Evolutionary conservation across 495 filamentous ascomycete species (phyloP).

Genomic region (Rhypophila decipiens): DNA sequence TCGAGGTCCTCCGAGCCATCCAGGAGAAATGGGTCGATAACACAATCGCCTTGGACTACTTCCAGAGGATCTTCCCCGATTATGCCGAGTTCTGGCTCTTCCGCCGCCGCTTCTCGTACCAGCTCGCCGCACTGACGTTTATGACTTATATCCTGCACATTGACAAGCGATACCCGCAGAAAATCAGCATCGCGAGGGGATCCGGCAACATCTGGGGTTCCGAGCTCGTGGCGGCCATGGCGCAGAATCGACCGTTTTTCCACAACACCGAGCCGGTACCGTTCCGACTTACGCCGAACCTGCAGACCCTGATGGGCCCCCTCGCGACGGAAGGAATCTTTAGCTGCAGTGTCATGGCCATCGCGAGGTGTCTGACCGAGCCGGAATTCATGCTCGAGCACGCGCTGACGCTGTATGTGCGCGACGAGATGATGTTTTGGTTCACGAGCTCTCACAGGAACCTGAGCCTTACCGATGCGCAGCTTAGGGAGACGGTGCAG

Average conservation of each 20-base stretch:
- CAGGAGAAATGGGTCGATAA: constrained; percentile 85
- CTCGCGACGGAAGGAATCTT: constrained; percentile 94
- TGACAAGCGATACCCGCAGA: constrained; percentile 87
- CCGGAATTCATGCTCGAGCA: constrained; percentile 85
- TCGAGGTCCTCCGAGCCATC: constrained; percentile 86
- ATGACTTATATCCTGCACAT: constrained; percentile 99
- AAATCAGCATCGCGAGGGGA: constrained; percentile 81
- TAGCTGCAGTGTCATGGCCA: constrained; percentile 84
- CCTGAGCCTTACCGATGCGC: constrained; percentile 52
- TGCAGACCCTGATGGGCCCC: constrained; percentile 92
- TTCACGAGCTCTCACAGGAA: constrained; percentile 72
- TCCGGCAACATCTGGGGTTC: constrained; percentile 95
- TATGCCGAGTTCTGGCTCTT: constrained; percentile 97
- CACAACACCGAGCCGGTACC: constrained; percentile 90
- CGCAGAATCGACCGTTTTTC: constrained; percentile 75
- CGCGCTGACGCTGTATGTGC: constrained; percentile 85
- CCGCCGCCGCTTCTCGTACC: constrained; percentile 91
- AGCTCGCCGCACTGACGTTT: constrained; percentile 92
- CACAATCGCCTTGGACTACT: constrained; percentile 77
- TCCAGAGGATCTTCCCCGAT: constrained; percentile 80
- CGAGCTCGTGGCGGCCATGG: constrained; percentile 82
- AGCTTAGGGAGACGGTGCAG: constrained; percentile 81
- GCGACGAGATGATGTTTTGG: constrained; percentile 98
- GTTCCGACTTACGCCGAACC: constrained; percentile 93
- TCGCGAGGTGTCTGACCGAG: constrained; percentile 91